Evolutionary conservation across 352 stramenopile genomes (phyloP), one percentile per base, ranked within the genome.

Genomic region (Blastocystis sp.): DNA sequence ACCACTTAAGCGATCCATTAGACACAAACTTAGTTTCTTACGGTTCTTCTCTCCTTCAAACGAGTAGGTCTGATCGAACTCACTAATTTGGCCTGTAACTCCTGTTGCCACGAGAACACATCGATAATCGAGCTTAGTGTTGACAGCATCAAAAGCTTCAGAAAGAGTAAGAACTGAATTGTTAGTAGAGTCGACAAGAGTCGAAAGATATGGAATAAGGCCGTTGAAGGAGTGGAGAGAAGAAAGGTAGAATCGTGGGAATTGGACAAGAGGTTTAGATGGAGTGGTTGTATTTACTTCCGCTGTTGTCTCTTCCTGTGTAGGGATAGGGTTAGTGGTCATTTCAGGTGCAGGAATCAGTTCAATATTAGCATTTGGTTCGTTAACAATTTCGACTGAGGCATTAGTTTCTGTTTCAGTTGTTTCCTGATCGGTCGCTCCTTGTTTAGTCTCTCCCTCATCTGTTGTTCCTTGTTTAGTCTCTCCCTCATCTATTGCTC

Each of bases 91-190:
- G 3, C 15, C 60, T 22, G 17, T 30, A 4, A 70, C 11, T 4
- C n/a, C 17, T 40, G 42, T n/a, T 0, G 42, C 37, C 19, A 60
- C 35, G 22, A 64, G 51, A 15, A 81, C 42, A 24, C 70, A 81
- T 1, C 70, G 70, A 35, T 60, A 81, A 40, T 81, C 70, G 13
- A 22, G n/a, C 22, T 59, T 60, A 22, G 40, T 24, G 53, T 81
- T 40, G 15, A 81, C 13, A n/a, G n/a, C 4, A 22, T 44, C 27
- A 40, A 81, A 81, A 13, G 54, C 7, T 27, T 24, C 24, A 24
- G 35, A 22, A 24, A 81, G 15, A 19, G 24, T 33, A 0, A 54
- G 33, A 24, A 7, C 11, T 19, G 70, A 11, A 15, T 60, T n/a
- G 5, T n/a, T 0, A 9, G 70, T 35, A 5, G 54, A n/a, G 27